Evolutionary conservation across 2,329 filamentous ascomycete species (phyloP), one percentile per base, ranked within the genome.

Genomic region (Epichloe sp.): DNA sequence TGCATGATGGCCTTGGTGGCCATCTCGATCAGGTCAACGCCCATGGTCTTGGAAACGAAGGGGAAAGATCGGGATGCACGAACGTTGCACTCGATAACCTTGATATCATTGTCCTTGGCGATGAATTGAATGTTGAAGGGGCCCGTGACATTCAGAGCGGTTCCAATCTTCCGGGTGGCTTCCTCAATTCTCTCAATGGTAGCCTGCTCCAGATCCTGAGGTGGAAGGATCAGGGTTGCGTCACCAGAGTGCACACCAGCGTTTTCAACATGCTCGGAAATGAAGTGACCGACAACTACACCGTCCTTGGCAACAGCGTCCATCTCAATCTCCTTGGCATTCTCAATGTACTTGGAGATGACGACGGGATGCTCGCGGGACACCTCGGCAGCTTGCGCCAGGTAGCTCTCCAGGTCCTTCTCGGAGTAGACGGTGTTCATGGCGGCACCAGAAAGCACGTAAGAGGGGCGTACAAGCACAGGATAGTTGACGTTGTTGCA

Each of bases 121-220:
- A 98, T 98, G 73, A 98, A 97, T 67, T 98, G 93, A 56, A 98
- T 98, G 71, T 98, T 98, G 79, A 86, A 96, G 21, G 93, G 93
- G 47, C 93, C 93, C 41, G 93, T 97, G 52, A 98, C 85, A 65
- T 97, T 96, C 53, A 97, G 78, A 15, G 93, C 91, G 55, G 86
- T 83, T 58, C 86, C 93, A 60, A 98, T 97, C 78, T 97, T 97
- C 59, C 85, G 79, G 14, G 93, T 97, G 3, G 93, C 93, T 66
- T 96, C 90, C 66, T 91, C 89, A 52, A 98, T 97, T 58, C 91
- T 82, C 54, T 82, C 73, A 49, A 97, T 90, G 0, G 93, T 98
- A 57, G 93, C 91, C 6, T 77, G 75, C 65, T 93, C 86, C 49
- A 98, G 72, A 72, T 97, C 93, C 68, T 97, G 91, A 10, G 93